Evolutionary conservation across 1,139 yeast genomes (phyloP).

Genomic region (Geotrichum candidum): DNA sequence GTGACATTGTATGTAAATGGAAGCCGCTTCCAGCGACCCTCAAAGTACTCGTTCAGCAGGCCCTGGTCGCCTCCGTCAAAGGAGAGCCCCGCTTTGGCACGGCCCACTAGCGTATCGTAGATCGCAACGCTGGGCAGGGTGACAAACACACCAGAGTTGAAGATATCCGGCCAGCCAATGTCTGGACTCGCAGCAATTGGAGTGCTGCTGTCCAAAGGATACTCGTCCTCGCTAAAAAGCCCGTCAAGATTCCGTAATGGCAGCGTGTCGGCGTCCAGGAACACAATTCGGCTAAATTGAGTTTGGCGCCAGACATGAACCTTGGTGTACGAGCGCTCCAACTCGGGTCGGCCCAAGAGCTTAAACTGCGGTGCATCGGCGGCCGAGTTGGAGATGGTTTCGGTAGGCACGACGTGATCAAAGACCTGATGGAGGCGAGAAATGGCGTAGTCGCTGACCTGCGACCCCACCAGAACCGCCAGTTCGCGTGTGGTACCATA

Average conservation of each 20-base stretch:
- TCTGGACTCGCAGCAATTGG: conserved; percentile 69
- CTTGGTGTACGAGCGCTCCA: conserved; percentile 66
- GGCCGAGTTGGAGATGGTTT: conserved; percentile 28
- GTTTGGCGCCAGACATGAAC: conserved; percentile 62
- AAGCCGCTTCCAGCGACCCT: conserved; percentile 54
- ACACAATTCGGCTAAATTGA: conserved; percentile 58
- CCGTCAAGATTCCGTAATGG: conserved; percentile 46
- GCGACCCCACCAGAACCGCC: conserved; percentile 35
- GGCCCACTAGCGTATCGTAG: conserved; percentile 40
- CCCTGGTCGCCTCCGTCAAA: conserved; percentile 98
- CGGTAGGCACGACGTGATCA: conserved; percentile 35
- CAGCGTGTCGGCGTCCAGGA: conserved; percentile 77
- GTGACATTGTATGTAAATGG: conserved; percentile 87
- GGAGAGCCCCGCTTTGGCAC: conserved; percentile 41
- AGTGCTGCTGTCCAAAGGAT: conserved; percentile 15
- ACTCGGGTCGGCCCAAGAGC: conserved; percentile 65
- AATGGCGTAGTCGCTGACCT: conserved; percentile 26
- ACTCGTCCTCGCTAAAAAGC: conserved; percentile 37
- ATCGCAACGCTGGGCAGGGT: conserved; percentile 51
- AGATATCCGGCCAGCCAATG: conserved; percentile 92
- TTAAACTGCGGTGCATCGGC: conserved; percentile 35
- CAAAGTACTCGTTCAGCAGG: conserved; percentile 73
- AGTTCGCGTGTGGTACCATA: conserved; percentile 22
- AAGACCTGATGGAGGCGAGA: conserved; percentile 27
- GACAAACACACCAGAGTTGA: conserved; percentile 81